Evolutionary conservation across 2,329 filamentous ascomycete genomes (phyloP), one percentile per base, ranked within the genome.

Genomic region (Pseudopithomyces chartarum): DNA sequence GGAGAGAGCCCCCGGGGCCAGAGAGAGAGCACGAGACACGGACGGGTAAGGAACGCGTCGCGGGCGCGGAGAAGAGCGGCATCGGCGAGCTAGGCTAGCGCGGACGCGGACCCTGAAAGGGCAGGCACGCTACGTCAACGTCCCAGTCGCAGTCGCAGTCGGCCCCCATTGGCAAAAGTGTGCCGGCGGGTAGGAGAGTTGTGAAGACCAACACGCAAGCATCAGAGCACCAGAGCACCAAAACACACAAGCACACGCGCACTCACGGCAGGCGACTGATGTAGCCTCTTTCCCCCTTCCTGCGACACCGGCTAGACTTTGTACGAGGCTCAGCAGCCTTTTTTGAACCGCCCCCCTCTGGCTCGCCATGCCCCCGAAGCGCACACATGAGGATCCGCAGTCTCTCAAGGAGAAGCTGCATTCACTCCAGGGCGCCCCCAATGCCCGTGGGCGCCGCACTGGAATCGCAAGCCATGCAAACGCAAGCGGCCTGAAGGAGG

Each of bases 321-420:
- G 54, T 55, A 49, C 57, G 47, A 54, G 55, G 50, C 54, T 40
- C 49, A 54, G 44, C 46, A 49, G 38, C 53, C 17, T 42, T 39
- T 52, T n/a, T 19, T 40, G 22, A 42, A 36, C 15, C 32, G 34
- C 3, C 12, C n/a, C 26, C 23, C 42, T 20, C 8, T 44, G 38
- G 17, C 22, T 26, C 61, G 59, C 54, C 43, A 78, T 78, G 76
- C 76, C 76, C 55, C 76, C 76, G 10, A 76, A 64, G 67, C 69
- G 69, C 53, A 64, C 69, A 50, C 65, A 73, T 53, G 75, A 79
- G 56, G 79, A 81, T 63, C 65, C 70, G 47, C 71, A 73, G 69
- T 68, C 57, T 53, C 71, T 74, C 50, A 77, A 78, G 67, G 78
- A 80, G 65, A 78, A 78, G 67, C 76, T 77, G 33, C 71, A 77